Percentiles rank a stretch among this genome's conserved stretches.
Evolutionary conservation across 2,329 filamentous ascomycete species (phyloP).

Genomic region (Hypoxylon sp.): DNA sequence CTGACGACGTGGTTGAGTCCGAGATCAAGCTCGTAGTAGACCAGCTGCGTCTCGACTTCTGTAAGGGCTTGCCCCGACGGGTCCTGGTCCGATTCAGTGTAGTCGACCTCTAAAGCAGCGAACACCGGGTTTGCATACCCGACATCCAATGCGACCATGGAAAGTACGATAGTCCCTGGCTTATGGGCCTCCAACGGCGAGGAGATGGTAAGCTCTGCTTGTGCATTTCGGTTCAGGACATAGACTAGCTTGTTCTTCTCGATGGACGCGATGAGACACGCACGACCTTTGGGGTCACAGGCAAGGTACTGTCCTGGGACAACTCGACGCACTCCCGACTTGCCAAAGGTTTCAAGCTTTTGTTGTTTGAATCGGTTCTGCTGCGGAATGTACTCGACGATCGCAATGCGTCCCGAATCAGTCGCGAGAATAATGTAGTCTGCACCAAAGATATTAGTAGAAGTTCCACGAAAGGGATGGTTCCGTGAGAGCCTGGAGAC

Average conservation of each 20-base stretch:
- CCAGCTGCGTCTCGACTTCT: slow-evolving; percentile 86
- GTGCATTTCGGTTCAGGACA: slow-evolving; percentile 92
- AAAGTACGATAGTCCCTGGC: slow-evolving; percentile 87
- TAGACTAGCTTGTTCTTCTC: slow-evolving; percentile 99
- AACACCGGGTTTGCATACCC: slow-evolving; percentile 98
- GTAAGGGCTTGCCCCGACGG: slow-evolving; percentile 82
- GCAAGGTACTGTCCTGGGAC: slow-evolving; percentile 96
- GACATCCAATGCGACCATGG: slow-evolving; percentile 87
- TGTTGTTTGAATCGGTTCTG: slow-evolving; percentile 88
- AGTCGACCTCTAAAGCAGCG: slow-evolving; percentile 92
- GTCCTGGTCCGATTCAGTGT: slow-evolving; percentile 90
- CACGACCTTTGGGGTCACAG: slow-evolving; percentile 93
- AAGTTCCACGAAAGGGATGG: slow-evolving; percentile 28
- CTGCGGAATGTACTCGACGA: slow-evolving; percentile 87
- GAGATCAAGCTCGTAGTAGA: slow-evolving; percentile 97
- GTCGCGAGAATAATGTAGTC: slow-evolving; percentile 96
- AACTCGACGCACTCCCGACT: slow-evolving; percentile 92
- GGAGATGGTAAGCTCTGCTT: slow-evolving; percentile 95
- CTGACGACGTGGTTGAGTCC: slow-evolving; percentile 96
- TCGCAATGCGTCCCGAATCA: slow-evolving; percentile 93
- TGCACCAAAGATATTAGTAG: slow-evolving; percentile 52
- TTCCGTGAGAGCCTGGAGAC: slow-evolving; percentile 23
- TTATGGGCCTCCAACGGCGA: slow-evolving; percentile 97
- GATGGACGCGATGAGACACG: slow-evolving; percentile 89
- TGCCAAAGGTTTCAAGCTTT: slow-evolving; percentile 97